phyloP scores from a whole-genome alignment of 1,284 basidiomycete genomes.

The Irpex sp. region DNA sequence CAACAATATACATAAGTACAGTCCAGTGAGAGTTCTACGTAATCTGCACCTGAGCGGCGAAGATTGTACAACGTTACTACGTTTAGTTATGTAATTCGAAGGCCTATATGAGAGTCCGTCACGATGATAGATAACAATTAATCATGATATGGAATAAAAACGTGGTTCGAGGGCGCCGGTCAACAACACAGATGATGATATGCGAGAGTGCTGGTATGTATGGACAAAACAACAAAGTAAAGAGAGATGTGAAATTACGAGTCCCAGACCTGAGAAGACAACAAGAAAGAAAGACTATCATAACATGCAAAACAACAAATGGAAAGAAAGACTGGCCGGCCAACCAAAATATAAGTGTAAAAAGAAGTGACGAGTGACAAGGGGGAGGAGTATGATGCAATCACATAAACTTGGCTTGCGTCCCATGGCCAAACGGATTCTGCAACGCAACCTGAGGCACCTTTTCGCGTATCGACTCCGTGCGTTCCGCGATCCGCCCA shows the following conservation, averaged over 20 bases:
- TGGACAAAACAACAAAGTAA: neutral
- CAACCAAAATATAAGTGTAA: too few relatives aligned
- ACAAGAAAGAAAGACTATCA: too few relatives aligned
- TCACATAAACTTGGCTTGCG: neutral
- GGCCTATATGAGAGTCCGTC: neutral
- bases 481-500: neutral
- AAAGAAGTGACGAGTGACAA: too few relatives aligned
- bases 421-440: neutral
- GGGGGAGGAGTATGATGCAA: neutral
- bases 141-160: neutral
- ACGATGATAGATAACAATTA: neutral
- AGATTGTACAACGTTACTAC: neutral
- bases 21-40: too few relatives aligned
- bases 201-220: neutral
- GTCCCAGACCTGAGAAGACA: neutral
- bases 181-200: neutral
- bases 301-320: too few relatives aligned
- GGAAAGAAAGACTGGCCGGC: too few relatives aligned
- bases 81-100: neutral
- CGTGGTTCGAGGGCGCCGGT: neutral
- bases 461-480: conserved; percentile 1
- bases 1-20: too few relatives aligned
- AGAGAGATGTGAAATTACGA: neutral
- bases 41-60: too few relatives aligned
- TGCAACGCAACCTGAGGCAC: neutral